Percentiles rank a stretch among this genome's conserved stretches.
Conservation (phyloP, 1,284 basidiomycete species). For the Ustilago hordei region DNA sequence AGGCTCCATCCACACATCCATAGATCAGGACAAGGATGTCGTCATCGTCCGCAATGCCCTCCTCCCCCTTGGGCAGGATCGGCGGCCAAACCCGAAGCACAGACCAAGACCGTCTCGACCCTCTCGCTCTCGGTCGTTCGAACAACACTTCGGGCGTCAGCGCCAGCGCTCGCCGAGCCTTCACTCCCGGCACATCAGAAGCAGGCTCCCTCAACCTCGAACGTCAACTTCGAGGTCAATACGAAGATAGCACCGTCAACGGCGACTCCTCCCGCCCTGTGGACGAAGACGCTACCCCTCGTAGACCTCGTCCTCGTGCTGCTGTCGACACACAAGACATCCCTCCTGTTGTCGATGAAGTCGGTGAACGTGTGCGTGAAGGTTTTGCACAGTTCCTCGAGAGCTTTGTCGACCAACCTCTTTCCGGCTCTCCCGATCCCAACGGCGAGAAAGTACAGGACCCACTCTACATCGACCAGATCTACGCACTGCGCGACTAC, state of each 20-base stretch:
- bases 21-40: slow-evolving; percentile 32
- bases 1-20: background rate
- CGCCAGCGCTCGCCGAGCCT: slow-evolving; percentile 32
- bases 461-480: slow-evolving; percentile 87
- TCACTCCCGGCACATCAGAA: slow-evolving; percentile 44
- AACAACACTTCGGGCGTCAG: slow-evolving; percentile 34
- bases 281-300: slow-evolving; percentile 43
- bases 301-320: slow-evolving; percentile 46
- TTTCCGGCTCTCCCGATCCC: slow-evolving; percentile 72
- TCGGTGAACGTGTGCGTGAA: slow-evolving; percentile 90
- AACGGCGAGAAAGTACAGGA: slow-evolving; percentile 69
- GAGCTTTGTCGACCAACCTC: slow-evolving; percentile 81
- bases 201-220: slow-evolving; percentile 49
- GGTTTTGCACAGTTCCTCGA: slow-evolving; percentile 90
- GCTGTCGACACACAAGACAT: slow-evolving; percentile 72
- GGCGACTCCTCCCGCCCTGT: slow-evolving; percentile 38
- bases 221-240: slow-evolving; percentile 37
- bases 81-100: slow-evolving; percentile 32
- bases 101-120: slow-evolving; percentile 41
- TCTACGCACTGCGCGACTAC: slow-evolving; percentile 91
- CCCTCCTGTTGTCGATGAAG: slow-evolving; percentile 87
- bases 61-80: slow-evolving; percentile 50
- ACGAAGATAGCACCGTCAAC: slow-evolving; percentile 47
- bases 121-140: slow-evolving; percentile 42
- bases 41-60: slow-evolving; percentile 54